These are phyloP conservation scores for Globisporangium megalacanthum DNA, from an alignment of 352 stramenopile species.

Conservation along the genomic window DNA sequence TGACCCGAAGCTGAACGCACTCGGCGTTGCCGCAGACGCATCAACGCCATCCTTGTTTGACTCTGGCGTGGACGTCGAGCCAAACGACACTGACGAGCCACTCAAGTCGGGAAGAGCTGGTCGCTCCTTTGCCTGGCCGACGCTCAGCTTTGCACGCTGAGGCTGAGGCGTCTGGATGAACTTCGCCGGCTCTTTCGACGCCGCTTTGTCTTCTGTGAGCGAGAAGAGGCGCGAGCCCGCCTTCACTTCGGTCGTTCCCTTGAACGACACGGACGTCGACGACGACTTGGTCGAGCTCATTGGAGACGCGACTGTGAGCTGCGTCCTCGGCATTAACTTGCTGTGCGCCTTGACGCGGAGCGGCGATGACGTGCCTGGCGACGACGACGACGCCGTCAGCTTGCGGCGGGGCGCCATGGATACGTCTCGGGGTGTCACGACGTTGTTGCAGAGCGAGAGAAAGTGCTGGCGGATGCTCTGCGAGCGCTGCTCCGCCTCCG, in stretches of 20 bases:
- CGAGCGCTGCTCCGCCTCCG: slow-evolving; percentile 34
- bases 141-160: slow-evolving; percentile 30
- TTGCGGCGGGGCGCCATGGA: slow-evolving; percentile 39
- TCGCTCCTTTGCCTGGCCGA: slow-evolving; percentile 33
- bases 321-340: slow-evolving; percentile 64
- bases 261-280: slow-evolving; percentile 44
- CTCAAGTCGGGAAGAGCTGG: slow-evolving; percentile 27
- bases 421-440: slow-evolving; percentile 50
- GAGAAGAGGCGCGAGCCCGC: slow-evolving; percentile 53
- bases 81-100: neutral
- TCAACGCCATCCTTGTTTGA: slow-evolving; percentile 2
- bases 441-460: slow-evolving; percentile 54
- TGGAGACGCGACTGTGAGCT: slow-evolving; percentile 62
- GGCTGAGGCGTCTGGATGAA: slow-evolving; percentile 46
- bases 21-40: slow-evolving; percentile 1
- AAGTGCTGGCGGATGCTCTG: slow-evolving; percentile 45
- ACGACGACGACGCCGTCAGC: slow-evolving; percentile 9
- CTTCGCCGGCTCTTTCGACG: slow-evolving; percentile 41
- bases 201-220: slow-evolving; percentile 48
- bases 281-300: slow-evolving; percentile 44
- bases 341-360: slow-evolving; percentile 46
- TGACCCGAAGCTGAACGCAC: slow-evolving; percentile 7
- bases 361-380: slow-evolving; percentile 17
- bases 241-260: slow-evolving; percentile 41
- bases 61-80: neutral